These are phyloP conservation scores for Cercospora zeae-maydis DNA, from an alignment of 2,329 filamentous ascomycete genomes.

Conservation along the genomic window DNA sequence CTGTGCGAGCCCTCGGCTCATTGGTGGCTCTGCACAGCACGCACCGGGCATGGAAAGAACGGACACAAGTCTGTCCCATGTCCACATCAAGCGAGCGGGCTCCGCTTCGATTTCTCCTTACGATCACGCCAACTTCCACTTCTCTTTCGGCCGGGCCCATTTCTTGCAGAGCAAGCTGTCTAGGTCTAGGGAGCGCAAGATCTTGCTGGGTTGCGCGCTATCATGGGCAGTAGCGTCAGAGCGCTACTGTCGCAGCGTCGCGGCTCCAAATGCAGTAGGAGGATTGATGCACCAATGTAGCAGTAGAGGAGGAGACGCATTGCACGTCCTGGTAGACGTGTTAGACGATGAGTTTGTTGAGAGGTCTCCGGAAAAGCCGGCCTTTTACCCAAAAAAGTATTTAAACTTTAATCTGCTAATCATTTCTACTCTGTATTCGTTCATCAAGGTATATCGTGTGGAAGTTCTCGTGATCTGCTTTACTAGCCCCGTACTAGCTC, in stretches of 20 bases:
- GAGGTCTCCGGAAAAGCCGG: background rate
- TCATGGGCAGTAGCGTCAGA: background rate
- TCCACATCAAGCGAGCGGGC: background rate
- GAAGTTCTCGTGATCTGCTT: background rate
- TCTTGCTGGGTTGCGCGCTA: background rate
- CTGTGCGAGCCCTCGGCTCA: background rate
- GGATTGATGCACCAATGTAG: background rate
- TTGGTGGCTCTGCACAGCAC: background rate
- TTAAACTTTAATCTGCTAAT: background rate
- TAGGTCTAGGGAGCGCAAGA: background rate
- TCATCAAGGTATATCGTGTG: background rate
- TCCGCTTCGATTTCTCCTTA: background rate
- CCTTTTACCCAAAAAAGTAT: background rate
- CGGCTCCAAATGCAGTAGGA: background rate
- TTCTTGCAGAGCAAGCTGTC: background rate
- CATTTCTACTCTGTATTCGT: background rate
- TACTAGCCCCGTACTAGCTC: background rate
- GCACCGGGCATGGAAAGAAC: background rate
- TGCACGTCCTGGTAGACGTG: background rate
- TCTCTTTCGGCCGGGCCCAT: background rate
- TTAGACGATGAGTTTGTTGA: background rate
- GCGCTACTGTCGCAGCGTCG: background rate
- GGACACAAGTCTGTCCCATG: background rate
- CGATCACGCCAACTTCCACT: background rate
- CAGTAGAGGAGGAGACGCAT: background rate